A percentile compares a stretch with the other conserved stretches of the same genome.
Evolutionary conservation across 352 stramenopile genomes (phyloP).

Genomic region (Plasmopara halstedii): DNA sequence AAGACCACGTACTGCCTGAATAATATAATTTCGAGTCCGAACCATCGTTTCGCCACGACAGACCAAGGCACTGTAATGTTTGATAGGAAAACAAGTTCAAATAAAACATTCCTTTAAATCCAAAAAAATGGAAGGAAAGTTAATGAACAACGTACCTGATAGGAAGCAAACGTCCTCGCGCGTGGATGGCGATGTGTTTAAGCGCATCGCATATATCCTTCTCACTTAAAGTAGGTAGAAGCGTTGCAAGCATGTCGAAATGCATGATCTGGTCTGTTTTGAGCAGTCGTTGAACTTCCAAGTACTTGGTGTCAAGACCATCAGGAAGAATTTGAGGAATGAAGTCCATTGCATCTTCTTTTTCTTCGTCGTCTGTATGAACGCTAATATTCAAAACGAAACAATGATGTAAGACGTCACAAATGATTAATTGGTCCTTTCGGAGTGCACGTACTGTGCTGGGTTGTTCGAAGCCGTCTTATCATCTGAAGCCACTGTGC

Average conservation of each 20-base stretch:
- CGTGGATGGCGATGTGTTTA: slow-evolving; percentile 32
- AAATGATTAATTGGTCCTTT: background rate
- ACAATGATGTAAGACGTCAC: background rate
- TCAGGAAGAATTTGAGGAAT: slow-evolving; percentile 14
- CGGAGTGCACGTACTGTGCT: slow-evolving; percentile 11
- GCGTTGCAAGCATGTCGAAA: slow-evolving; percentile 32
- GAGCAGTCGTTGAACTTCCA: slow-evolving; percentile 14
- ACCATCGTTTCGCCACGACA: slow-evolving; percentile 25
- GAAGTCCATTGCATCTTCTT: slow-evolving; percentile 36
- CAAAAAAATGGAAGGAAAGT: background rate
- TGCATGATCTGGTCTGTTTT: slow-evolving; percentile 36
- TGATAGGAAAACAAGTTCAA: background rate
- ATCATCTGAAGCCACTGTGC: slow-evolving; percentile 23
- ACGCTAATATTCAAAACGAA: slow-evolving; percentile 10
- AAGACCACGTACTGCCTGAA: slow-evolving; percentile 34
- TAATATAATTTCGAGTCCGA: slow-evolving; percentile 36
- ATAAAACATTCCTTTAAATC: background rate
- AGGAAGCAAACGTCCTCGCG: slow-evolving; percentile 34
- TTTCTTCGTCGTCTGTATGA: slow-evolving; percentile 27
- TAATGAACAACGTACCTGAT: slow-evolving; percentile 24
- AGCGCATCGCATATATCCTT: slow-evolving; percentile 35
- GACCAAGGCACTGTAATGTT: slow-evolving; percentile 18
- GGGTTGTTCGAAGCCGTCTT: slow-evolving; percentile 16
- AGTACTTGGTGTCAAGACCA: slow-evolving; percentile 26
- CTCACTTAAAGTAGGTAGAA: slow-evolving; percentile 32